A percentile compares a stretch with the other conserved stretches of the same genome.
Conservation (phyloP, 768 basidiomycete species). For the Suillus paluster region DNA sequence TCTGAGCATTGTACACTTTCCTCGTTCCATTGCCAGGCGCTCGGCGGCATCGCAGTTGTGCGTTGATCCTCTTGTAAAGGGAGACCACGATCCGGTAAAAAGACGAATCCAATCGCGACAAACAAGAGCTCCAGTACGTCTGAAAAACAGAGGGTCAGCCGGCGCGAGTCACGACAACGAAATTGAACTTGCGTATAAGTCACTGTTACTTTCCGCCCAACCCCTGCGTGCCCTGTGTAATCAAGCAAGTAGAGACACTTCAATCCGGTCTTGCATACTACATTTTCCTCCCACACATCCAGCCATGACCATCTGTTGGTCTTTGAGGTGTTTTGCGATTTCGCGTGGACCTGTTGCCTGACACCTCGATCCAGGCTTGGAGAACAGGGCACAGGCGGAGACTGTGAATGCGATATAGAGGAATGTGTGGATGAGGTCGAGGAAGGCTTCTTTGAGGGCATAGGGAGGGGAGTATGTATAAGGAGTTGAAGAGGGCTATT, state of each 20-base stretch:
- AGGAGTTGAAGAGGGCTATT: too few relatives aligned
- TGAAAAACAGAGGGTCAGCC: constrained; percentile 21
- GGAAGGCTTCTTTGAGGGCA: constrained; percentile 82
- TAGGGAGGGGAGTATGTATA: constrained; percentile 97
- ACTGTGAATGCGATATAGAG: constrained; percentile 93
- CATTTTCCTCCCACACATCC: too few relatives aligned
- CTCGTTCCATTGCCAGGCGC: constrained; percentile 18
- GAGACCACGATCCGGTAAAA: constrained; percentile 52
- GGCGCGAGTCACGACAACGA: background rate
- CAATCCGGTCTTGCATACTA: too few relatives aligned
- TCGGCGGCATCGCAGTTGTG: constrained; percentile 46
- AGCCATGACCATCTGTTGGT: too few relatives aligned
- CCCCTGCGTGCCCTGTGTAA: too few relatives aligned
- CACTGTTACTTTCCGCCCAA: too few relatives aligned
- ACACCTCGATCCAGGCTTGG: constrained; percentile 99
- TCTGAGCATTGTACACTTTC: constrained; percentile 19
- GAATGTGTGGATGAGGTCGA: constrained; percentile 92
- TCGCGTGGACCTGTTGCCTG: too few relatives aligned
- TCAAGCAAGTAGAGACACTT: too few relatives aligned
- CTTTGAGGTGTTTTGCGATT: too few relatives aligned
- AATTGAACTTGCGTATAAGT: background rate
- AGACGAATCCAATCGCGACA: constrained; percentile 63
- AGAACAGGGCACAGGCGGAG: constrained; percentile 93
- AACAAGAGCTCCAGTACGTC: constrained; percentile 72
- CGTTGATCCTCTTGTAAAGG: constrained; percentile 60